Evolutionary conservation across 768 basidiomycete genomes (phyloP).

Genomic region (Mycena leptocephala): DNA sequence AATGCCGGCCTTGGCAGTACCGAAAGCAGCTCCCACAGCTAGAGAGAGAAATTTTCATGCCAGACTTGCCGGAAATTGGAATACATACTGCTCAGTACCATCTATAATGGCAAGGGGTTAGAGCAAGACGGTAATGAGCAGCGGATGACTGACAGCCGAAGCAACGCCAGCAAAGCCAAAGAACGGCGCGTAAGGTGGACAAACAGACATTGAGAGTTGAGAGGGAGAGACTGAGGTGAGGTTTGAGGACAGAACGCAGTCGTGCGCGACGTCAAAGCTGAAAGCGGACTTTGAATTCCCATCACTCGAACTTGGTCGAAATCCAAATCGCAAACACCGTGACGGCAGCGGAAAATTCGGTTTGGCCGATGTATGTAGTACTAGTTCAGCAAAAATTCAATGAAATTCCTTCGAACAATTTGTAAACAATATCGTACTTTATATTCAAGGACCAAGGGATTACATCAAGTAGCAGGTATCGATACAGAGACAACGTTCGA

Average conservation of each 20-base stretch:
- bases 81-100: slow-evolving; percentile 94
- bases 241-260: not conserved
- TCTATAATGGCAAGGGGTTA: slow-evolving; percentile 71
- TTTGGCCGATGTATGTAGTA: too few relatives aligned
- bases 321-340: too few relatives aligned
- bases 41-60: slow-evolving; percentile 23
- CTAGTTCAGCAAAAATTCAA: too few relatives aligned
- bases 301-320: too few relatives aligned
- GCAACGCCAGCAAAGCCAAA: slow-evolving; percentile 98
- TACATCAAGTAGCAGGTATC: not conserved
- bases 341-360: too few relatives aligned
- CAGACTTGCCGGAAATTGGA: slow-evolving; percentile 6
- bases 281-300: not conserved
- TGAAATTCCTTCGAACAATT: too few relatives aligned
- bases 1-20: slow-evolving; percentile 97
- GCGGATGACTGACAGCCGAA: slow-evolving; percentile 76
- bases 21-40: slow-evolving; percentile 97
- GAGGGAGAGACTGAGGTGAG: not conserved
- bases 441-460: not conserved
- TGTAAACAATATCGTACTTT: too few relatives aligned
- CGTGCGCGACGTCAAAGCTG: not conserved
- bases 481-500: slow-evolving; percentile 4
- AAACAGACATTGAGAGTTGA: slow-evolving; percentile 68
- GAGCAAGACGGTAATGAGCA: slow-evolving; percentile 13
- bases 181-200: slow-evolving; percentile 97